phyloP scores from a whole-genome alignment of 768 basidiomycete species.

The Chalciporus pseudorubinellus region DNA sequence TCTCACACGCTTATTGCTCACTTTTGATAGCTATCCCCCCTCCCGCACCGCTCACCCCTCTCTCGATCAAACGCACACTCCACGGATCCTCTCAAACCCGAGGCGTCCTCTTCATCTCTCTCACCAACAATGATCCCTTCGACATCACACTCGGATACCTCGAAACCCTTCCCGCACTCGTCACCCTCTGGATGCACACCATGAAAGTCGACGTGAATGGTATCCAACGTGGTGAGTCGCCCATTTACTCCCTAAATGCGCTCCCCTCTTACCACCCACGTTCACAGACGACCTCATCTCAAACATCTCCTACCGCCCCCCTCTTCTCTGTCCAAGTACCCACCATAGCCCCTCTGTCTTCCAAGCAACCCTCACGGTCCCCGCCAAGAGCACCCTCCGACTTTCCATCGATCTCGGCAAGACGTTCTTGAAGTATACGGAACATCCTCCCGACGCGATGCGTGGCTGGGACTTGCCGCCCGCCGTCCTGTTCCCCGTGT shows the following conservation, averaged over 20 bases:
- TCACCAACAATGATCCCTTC: slow-evolving; percentile 55
- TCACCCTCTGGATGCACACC: slow-evolving; percentile 86
- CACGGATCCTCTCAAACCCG: slow-evolving; percentile 72
- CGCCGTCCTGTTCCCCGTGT: slow-evolving; percentile 61
- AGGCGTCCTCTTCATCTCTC: slow-evolving; percentile 65
- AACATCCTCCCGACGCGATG: slow-evolving; percentile 94
- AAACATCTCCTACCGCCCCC: slow-evolving; percentile 57
- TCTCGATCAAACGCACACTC: slow-evolving; percentile 65
- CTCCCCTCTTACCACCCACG: not conserved
- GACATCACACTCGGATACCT: slow-evolving; percentile 59
- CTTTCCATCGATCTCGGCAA: slow-evolving; percentile 76
- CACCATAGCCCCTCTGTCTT: slow-evolving; percentile 57
- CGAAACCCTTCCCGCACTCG: slow-evolving; percentile 92
- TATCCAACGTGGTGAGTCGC: slow-evolving; percentile 42
- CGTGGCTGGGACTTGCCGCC: slow-evolving; percentile 93
- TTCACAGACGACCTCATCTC: slow-evolving; percentile 59
- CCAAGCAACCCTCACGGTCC: slow-evolving; percentile 68
- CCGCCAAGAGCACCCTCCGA: slow-evolving; percentile 58
- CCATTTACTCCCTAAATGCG: not conserved
- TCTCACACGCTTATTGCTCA: not conserved
- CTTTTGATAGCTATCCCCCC: slow-evolving; percentile 35
- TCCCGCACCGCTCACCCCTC: slow-evolving; percentile 44
- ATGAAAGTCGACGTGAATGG: slow-evolving; percentile 53
- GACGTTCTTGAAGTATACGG: slow-evolving; percentile 88
- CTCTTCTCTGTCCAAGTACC: slow-evolving; percentile 21